Evolutionary conservation across 2,329 filamentous ascomycete species (phyloP).

Genomic region (Pseudogymnoascus sp.): DNA sequence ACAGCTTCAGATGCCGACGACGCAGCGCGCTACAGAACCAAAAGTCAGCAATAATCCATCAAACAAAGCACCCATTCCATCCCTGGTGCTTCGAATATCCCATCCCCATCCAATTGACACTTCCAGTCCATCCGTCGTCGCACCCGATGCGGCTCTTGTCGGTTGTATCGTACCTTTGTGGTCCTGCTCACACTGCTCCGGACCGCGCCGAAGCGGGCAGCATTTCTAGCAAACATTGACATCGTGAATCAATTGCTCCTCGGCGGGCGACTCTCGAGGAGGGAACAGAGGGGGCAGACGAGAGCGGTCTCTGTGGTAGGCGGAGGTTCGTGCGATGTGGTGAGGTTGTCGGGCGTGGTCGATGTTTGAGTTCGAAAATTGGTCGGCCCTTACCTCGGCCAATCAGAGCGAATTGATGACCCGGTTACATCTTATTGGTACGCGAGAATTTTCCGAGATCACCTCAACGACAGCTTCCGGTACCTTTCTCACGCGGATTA

Average conservation of each 20-base stretch:
- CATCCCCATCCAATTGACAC: constrained; percentile 1
- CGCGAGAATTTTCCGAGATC: constrained; percentile 7
- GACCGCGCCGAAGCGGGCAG: constrained; percentile 12
- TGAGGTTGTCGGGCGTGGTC: constrained; percentile 12
- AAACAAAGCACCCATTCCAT: constrained; percentile 22
- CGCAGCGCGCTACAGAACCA: constrained; percentile 49
- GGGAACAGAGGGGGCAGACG: constrained; percentile 9
- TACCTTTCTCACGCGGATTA: neutral
- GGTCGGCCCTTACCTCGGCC: constrained; percentile 10
- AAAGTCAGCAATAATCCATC: constrained; percentile 35
- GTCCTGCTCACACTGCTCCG: constrained; percentile 12
- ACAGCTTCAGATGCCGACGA: constrained; percentile 65
- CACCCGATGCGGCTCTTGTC: constrained; percentile 13
- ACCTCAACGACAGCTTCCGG: constrained; percentile 4
- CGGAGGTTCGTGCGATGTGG: constrained; percentile 10
- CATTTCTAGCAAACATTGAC: constrained; percentile 14
- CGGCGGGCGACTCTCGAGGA: constrained; percentile 9
- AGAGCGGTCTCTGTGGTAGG: constrained; percentile 6
- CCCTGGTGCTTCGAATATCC: constrained; percentile 12
- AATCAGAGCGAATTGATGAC: constrained; percentile 12
- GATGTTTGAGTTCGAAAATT: constrained; percentile 12
- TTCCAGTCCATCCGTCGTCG: neutral
- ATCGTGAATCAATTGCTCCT: constrained; percentile 12
- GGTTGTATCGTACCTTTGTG: constrained; percentile 13
- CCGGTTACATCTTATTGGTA: constrained; percentile 12